Evolutionary conservation across 768 basidiomycete species (phyloP), one percentile per base, ranked within the genome.

Genomic region (Sporobolomyces pararoseus): DNA sequence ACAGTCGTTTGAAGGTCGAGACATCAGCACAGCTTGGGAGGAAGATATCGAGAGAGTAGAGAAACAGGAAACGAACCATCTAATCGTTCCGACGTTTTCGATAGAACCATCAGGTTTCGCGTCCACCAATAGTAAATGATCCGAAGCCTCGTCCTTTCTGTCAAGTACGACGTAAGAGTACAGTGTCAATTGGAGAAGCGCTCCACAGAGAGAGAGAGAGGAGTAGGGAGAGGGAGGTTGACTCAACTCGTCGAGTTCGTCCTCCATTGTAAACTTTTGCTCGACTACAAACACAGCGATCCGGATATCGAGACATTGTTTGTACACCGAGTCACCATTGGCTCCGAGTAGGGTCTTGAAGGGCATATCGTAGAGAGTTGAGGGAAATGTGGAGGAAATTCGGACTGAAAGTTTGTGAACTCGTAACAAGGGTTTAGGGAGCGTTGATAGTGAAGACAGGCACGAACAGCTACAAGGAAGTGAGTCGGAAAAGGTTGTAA

Each of bases 231-330:
- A 19, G 27, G 10, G 27, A 10, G 7, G 13, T 14, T 4, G 17
- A 44, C 51, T 35, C 37, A 31, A 63, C 65, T 52, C 50, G 57
- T 71, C 70, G 3, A 60, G 27, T 58, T 72, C 71, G 46, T 68
- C 58, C n/a, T 49, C 42, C 19, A 63, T 42, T 10, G 57, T 52
- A 51, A 68, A 72, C 19, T 59, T 59, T 21, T 72, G 71, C 57
- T 72, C 71, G 35, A 54, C 71, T 44, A 63, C 52, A 21, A 72
- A 72, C 7, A 72, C 66, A 13, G 27, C 27, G 35, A 65, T 42
- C 1, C 70, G 49, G 27, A 64, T 39, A 7, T 51, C 34, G n/a
- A 65, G 39, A n/a, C 54, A 57, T 10, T 35, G 54, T 6, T 63
- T 39, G 34, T 62, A 32, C 12, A 61, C 46, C 7, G 7, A 4